A percentile compares a stretch with the other conserved stretches of the same genome.
These are phyloP conservation scores for Erythrophleum fordii DNA, from an alignment of 306 rosid genomes.

Conservation along the genomic window DNA sequence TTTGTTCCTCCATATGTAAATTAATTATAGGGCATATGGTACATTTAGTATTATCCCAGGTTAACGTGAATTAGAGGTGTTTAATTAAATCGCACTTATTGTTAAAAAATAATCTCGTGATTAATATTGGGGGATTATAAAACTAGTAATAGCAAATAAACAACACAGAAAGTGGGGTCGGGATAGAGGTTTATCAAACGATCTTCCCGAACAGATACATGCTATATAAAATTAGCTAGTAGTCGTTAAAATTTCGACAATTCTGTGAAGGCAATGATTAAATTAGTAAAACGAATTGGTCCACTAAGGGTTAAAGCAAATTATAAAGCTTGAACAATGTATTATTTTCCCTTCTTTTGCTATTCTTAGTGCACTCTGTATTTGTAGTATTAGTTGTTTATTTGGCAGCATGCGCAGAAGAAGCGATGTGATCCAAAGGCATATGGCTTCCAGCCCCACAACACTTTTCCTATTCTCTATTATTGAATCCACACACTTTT, in stretches of 20 bases:
- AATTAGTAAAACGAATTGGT: neutral
- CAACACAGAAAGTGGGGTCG: neutral
- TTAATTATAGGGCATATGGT: neutral
- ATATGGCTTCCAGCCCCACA: conserved; percentile 36
- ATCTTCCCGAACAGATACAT: neutral
- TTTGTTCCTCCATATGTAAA: neutral
- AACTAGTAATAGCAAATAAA: neutral
- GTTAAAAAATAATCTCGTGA: neutral
- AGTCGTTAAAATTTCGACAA: neutral
- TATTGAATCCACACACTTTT: neutral
- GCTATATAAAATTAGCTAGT: neutral
- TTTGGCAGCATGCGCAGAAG: conserved; percentile 6
- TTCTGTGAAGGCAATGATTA: neutral
- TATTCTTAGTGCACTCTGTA: neutral
- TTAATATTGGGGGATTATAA: too few species aligned
- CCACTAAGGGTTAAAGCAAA: conserved; percentile 29
- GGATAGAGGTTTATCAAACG: neutral
- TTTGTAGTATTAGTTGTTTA: conserved; percentile 2
- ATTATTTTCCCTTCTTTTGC: neutral
- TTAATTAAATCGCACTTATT: neutral
- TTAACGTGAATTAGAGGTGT: neutral
- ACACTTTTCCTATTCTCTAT: neutral
- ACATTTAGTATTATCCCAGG: neutral
- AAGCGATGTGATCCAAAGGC: neutral
- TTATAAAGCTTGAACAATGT: conserved; percentile 9